These are phyloP conservation scores for Zarea fungicola DNA, from an alignment of 2,329 filamentous ascomycete genomes.

Conservation along the genomic window DNA sequence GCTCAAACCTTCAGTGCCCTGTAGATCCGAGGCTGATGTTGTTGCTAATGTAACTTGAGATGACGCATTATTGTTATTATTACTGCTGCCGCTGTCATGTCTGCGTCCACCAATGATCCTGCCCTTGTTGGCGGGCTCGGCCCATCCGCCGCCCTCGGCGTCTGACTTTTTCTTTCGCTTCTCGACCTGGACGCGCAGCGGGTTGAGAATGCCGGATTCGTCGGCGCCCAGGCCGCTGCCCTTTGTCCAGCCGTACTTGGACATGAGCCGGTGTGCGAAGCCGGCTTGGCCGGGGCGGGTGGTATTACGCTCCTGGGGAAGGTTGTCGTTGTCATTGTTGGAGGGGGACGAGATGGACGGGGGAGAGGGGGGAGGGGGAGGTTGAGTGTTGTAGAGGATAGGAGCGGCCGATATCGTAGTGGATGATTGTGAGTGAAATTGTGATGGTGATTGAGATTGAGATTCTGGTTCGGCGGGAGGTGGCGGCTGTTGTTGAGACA, in stretches of 20 bases:
- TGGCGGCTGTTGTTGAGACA: conserved; percentile 40
- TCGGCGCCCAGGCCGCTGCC: conserved; percentile 82
- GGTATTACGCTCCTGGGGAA: conserved; percentile 43
- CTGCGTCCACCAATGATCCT: conserved; percentile 79
- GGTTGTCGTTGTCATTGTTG: conserved; percentile 37
- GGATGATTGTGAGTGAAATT: conserved; percentile 26
- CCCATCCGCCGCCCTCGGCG: conserved; percentile 73
- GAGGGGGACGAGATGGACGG: conserved; percentile 25
- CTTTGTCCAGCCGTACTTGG: conserved; percentile 89
- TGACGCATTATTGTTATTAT: too few species aligned
- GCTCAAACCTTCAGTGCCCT: conserved; percentile 70
- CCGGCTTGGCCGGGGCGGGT: conserved; percentile 72
- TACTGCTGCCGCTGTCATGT: conserved; percentile 38
- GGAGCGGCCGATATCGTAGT: conserved; percentile 67
- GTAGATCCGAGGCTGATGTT: too few species aligned
- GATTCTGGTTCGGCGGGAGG: conserved; percentile 18
- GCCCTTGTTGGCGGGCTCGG: conserved; percentile 61
- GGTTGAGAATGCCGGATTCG: conserved; percentile 76
- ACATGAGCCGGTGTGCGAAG: conserved; percentile 84
- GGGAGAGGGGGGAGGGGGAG: conserved; percentile 41
- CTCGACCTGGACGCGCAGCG: conserved; percentile 77
- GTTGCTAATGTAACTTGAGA: too few species aligned
- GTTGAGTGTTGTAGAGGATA: conserved; percentile 56
- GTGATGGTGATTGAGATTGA: conserved; percentile 22
- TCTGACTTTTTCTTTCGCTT: conserved; percentile 77